These are phyloP conservation scores for Linderniella brevidens DNA, from an alignment of 257 asterid species.

Conservation along the genomic window DNA sequence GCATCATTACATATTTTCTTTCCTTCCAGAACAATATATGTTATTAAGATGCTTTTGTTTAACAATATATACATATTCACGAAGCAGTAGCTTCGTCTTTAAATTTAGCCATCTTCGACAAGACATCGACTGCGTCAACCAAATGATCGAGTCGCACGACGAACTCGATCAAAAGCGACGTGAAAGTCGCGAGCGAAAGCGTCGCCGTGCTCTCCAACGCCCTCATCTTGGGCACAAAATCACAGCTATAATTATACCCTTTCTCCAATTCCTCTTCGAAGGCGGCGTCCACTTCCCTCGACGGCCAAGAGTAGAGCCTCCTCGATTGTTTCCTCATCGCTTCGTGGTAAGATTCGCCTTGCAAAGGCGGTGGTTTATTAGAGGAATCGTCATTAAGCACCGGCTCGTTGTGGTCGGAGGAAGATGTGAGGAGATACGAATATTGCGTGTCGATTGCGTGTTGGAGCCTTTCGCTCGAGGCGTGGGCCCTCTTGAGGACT, in stretches of 20 bases:
- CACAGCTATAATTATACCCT: constrained; percentile 16
- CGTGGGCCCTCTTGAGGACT: constrained; percentile 31
- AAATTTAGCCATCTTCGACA: constrained; percentile 45
- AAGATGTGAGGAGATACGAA: constrained; percentile 33
- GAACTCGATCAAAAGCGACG: constrained; percentile 48
- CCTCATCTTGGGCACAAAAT: constrained; percentile 24
- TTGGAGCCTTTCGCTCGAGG: constrained; percentile 36
- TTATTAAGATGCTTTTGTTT: too few species aligned
- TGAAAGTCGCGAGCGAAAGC: constrained; percentile 43
- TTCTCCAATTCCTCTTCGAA: constrained; percentile 20
- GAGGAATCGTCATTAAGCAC: too few species aligned
- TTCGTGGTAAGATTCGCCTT: constrained; percentile 28
- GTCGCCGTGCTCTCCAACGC: constrained; percentile 41
- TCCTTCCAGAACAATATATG: too few species aligned
- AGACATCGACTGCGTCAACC: constrained; percentile 49
- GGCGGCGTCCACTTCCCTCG: constrained; percentile 36
- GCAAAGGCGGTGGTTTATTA: too few species aligned
- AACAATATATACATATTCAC: too few species aligned
- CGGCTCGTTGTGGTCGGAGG: constrained; percentile 7
- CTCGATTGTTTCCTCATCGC: constrained; percentile 41
- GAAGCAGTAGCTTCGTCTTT: constrained; percentile 13
- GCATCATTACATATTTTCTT: too few species aligned
- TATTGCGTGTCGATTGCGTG: constrained; percentile 36
- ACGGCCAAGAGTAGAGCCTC: constrained; percentile 55
- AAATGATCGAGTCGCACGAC: constrained; percentile 62